Percentiles rank a stretch among this genome's conserved stretches.
Conservation (phyloP, 441 rosid genomes). For the Adansonia madagascariensis region DNA sequence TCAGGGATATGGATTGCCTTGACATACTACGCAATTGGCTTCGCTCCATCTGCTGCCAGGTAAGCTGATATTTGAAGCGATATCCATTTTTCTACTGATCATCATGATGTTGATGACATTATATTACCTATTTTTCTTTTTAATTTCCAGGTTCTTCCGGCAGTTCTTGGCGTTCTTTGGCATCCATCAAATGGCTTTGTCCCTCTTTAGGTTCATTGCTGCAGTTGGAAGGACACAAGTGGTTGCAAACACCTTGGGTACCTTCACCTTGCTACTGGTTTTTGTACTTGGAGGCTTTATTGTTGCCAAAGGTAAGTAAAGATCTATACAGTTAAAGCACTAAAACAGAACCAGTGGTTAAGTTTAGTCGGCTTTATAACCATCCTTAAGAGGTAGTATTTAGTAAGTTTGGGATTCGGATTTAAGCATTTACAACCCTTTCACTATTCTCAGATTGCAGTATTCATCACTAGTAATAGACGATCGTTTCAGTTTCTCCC, state of each 20-base stretch:
- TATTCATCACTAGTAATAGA: no score
- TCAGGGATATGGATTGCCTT: slow-evolving; percentile 66
- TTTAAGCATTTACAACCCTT: no score
- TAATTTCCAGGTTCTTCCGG: slow-evolving; percentile 64
- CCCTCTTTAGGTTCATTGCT: slow-evolving; percentile 86
- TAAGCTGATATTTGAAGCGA: slow-evolving; percentile 28
- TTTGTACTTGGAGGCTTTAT: slow-evolving; percentile 91
- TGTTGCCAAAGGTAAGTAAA: slow-evolving; percentile 65
- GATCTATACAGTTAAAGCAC: not conserved
- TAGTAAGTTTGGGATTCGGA: no score
- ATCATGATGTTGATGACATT: not conserved
- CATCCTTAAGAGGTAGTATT: no score
- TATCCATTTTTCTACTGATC: not conserved
- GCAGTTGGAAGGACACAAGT: slow-evolving; percentile 84
- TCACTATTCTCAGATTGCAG: no score
- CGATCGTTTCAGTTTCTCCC: no score
- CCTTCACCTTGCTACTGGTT: slow-evolving; percentile 66
- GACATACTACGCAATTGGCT: slow-evolving; percentile 72
- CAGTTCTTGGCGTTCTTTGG: slow-evolving; percentile 73
- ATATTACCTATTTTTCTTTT: not conserved
- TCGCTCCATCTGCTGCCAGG: slow-evolving; percentile 70
- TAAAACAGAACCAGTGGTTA: no score
- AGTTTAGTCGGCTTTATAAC: no score
- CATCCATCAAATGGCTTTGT: slow-evolving; percentile 85
- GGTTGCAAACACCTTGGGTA: slow-evolving; percentile 65